phyloP scores from a whole-genome alignment of 352 stramenopile genomes.

The Phytophthora megakarya region DNA sequence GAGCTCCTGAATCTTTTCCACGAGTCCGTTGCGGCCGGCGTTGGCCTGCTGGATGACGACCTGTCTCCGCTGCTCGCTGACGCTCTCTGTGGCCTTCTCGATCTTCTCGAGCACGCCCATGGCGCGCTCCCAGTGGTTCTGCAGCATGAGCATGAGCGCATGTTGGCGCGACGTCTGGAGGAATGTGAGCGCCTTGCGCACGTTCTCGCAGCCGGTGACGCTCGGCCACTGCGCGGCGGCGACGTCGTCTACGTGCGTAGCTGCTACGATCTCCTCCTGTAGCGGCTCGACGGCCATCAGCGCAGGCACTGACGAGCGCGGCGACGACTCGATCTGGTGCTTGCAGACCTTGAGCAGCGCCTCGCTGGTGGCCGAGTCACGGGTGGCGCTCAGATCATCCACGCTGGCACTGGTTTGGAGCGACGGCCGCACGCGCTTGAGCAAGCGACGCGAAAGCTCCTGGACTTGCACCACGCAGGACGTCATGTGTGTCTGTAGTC shows the following conservation, averaged over 20 bases:
- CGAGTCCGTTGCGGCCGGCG: constrained; percentile 34
- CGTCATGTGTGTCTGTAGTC: constrained; percentile 36
- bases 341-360: constrained; percentile 67
- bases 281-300: constrained; percentile 11
- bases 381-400: constrained; percentile 20
- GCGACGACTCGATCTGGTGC: constrained; percentile 52
- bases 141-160: constrained; percentile 73
- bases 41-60: constrained; percentile 73
- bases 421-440: constrained; percentile 53
- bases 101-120: constrained; percentile 79
- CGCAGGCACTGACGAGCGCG: constrained; percentile 35
- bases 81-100: constrained; percentile 71
- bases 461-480: constrained; percentile 56
- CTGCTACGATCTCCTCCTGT: constrained; percentile 19
- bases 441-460: constrained; percentile 40
- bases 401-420: constrained; percentile 21
- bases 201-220: constrained; percentile 58
- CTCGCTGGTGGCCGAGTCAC: constrained; percentile 44
- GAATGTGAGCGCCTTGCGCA: constrained; percentile 70
- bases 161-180: constrained; percentile 72
- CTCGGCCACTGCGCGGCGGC: constrained; percentile 39
- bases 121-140: constrained; percentile 81
- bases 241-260: background rate
- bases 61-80: constrained; percentile 63
- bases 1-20: constrained; percentile 43